Conservation (phyloP, 2,329 filamentous ascomycete genomes). For the Fusarium domesticum region DNA sequence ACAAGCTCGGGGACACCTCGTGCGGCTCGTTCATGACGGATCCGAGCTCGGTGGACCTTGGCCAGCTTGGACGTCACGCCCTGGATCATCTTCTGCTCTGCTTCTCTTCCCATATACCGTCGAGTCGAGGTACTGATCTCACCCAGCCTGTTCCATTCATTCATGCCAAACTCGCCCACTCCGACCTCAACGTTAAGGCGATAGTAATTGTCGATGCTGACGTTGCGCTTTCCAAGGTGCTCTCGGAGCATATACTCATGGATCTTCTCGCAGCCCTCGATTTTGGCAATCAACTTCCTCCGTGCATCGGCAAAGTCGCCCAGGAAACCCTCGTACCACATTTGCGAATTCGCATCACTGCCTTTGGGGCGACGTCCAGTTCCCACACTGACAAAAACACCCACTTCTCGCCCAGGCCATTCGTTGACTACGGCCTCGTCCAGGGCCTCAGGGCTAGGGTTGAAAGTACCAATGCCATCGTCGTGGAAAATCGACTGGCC, state of each 20-base stretch:
- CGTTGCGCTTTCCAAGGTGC: conserved; percentile 70
- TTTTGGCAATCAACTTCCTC: conserved; percentile 79
- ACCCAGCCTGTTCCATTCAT: conserved; percentile 91
- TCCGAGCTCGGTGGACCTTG: conserved; percentile 75
- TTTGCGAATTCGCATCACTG: conserved; percentile 66
- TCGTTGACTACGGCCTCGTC: conserved; percentile 91
- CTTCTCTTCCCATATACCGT: conserved; percentile 71
- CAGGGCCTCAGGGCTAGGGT: conserved; percentile 78
- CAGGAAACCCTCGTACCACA: conserved; percentile 93
- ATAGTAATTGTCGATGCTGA: conserved; percentile 89
- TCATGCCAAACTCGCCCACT: conserved; percentile 97
- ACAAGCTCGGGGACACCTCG: conserved; percentile 43
- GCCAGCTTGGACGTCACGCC: conserved; percentile 77
- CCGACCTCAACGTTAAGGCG: conserved; percentile 96
- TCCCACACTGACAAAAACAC: conserved; percentile 90
- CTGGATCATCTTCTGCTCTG: conserved; percentile 74
- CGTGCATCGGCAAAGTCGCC: conserved; percentile 91
- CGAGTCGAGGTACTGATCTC: conserved; percentile 93
- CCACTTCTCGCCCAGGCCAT: conserved; percentile 90
- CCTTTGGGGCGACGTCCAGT: conserved; percentile 75
- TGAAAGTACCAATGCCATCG: conserved; percentile 87
- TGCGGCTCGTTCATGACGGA: conserved; percentile 56
- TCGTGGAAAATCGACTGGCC: conserved; percentile 94
- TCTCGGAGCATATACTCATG: conserved; percentile 84
- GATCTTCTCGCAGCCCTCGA: conserved; percentile 90